A percentile compares a stretch with the other conserved stretches of the same genome.
Evolutionary conservation across 192 early-diverging fungal genomes (phyloP).

Genomic region (Coemansia sp.): DNA sequence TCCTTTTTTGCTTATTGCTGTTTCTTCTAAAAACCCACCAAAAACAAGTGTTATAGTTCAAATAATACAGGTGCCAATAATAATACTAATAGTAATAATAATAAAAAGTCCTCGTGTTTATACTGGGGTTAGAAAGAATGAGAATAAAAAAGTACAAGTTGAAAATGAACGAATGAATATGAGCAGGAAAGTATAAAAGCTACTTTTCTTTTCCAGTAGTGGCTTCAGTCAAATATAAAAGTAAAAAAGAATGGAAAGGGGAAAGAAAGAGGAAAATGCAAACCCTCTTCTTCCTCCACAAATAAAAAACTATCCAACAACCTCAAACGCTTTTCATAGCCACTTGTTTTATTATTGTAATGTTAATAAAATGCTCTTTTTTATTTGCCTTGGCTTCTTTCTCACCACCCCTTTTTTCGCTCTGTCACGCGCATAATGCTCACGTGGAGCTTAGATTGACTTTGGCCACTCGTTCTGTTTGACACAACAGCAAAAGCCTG

Average conservation of each 20-base stretch:
- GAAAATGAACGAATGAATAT: no score
- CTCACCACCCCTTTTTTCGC: not conserved
- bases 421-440: slow-evolving; percentile 9
- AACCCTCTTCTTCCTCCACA: not conserved
- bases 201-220: no score
- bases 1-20: not conserved
- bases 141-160: no score
- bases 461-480: not conserved
- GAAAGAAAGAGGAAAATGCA: not conserved
- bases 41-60: not conserved
- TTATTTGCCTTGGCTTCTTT: not conserved
- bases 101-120: no score
- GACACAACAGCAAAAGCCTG: no score
- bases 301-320: not conserved
- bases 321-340: not conserved
- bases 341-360: no score
- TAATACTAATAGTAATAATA: not conserved
- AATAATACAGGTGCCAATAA: slow-evolving; percentile 1
- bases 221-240: no score
- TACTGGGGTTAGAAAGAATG: no score
- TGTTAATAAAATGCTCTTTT: not conserved
- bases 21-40: not conserved
- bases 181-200: no score
- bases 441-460: slow-evolving; percentile 14
- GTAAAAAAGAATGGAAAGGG: not conserved